phyloP scores from a whole-genome alignment of 768 basidiomycete genomes.

The Amanita rimosa region DNA sequence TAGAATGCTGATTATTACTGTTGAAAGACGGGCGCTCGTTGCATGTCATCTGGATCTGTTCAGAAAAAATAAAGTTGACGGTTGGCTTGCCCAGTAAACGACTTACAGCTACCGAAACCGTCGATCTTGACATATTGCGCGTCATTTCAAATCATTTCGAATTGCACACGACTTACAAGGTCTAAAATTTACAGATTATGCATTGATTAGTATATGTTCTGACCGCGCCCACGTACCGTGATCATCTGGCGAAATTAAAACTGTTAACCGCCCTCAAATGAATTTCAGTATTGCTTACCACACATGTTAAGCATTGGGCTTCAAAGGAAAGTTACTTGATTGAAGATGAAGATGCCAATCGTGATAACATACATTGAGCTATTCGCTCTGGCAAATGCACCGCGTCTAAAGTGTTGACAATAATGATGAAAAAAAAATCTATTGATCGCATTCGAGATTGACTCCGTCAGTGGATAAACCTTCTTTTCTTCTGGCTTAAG shows the following conservation, averaged over 20 bases:
- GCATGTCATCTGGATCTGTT: constrained; percentile 73
- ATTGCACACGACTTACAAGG: constrained; percentile 21
- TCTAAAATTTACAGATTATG: constrained; percentile 8
- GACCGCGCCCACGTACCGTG: constrained; percentile 42
- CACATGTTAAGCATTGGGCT: constrained; percentile 87
- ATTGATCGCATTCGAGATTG: constrained; percentile 69
- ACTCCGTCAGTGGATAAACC: constrained; percentile 47
- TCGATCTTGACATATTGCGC: constrained; percentile 41
- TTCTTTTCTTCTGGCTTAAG: constrained; percentile 51
- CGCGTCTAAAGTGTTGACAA: constrained; percentile 74
- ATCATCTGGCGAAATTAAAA: constrained; percentile 43
- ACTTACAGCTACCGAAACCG: constrained; percentile 74
- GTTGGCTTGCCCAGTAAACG: neutral
- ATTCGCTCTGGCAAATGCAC: constrained; percentile 87
- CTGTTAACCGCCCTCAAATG: neutral
- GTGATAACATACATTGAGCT: constrained; percentile 63
- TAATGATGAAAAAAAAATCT: constrained; percentile 89
- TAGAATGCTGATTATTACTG: constrained; percentile 28
- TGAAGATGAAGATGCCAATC: constrained; percentile 3
- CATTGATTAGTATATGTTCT: neutral
- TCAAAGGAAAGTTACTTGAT: neutral
- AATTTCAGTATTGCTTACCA: constrained; percentile 33
- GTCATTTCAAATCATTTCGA: constrained; percentile 14
- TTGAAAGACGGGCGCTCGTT: constrained; percentile 60
- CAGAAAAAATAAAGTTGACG: neutral